phyloP scores from a whole-genome alignment of 495 filamentous ascomycete species.

The Oleoguttula mirabilis region DNA sequence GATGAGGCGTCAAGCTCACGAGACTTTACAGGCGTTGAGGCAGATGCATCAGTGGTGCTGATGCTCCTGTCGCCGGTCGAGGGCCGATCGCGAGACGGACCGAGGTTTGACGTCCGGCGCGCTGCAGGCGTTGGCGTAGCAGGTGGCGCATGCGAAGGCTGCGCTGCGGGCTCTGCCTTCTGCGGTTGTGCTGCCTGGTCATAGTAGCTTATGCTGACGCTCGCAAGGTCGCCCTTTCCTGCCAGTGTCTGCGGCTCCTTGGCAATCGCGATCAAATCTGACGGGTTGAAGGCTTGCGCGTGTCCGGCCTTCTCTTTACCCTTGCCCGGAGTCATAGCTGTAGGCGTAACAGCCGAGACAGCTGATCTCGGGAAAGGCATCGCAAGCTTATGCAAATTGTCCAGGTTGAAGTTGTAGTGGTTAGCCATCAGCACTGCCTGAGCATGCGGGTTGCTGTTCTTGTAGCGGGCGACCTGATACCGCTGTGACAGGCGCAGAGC shows the following conservation, averaged over 20 bases:
- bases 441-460: conserved; percentile 48
- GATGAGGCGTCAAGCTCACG: conserved; percentile 8
- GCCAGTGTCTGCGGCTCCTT: conserved; percentile 35
- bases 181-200: conserved; percentile 22
- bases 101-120: conserved; percentile 27
- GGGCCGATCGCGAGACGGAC: conserved; percentile 23
- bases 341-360: conserved; percentile 25
- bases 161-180: conserved; percentile 12
- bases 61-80: conserved; percentile 31
- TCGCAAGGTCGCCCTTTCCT: conserved; percentile 45
- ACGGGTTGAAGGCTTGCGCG: conserved; percentile 48
- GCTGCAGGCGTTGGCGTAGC: conserved; percentile 40
- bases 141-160: conserved; percentile 15
- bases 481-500: conserved; percentile 75
- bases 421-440: conserved; percentile 62
- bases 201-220: conserved; percentile 56
- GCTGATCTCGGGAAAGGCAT: conserved; percentile 66
- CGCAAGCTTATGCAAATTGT: conserved; percentile 71
- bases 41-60: conserved; percentile 42
- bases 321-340: conserved; percentile 41
- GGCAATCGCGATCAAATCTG: conserved; percentile 63
- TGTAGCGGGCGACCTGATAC: conserved; percentile 77
- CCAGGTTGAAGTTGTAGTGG: conserved; percentile 91
- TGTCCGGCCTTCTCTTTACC: conserved; percentile 56
- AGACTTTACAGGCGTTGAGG: conserved; percentile 15